phyloP scores from a whole-genome alignment of 2,329 filamentous ascomycete species.

The Fusarium liriodendri region DNA sequence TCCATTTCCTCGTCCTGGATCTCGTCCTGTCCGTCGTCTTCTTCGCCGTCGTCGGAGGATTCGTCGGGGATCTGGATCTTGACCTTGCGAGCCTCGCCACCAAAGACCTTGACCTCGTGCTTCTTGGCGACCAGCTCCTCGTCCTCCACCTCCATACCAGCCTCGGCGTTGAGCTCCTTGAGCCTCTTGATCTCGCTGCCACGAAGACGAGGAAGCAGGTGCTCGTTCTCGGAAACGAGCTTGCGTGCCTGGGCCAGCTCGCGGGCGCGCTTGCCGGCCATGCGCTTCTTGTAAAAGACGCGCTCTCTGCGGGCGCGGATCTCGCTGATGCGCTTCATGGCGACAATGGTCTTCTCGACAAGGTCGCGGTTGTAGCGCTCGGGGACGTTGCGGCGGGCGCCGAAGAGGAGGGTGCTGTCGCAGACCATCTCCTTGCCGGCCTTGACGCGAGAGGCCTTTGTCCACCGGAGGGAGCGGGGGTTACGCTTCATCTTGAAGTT shows the following conservation, averaged over 20 bases:
- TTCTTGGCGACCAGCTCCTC: not conserved
- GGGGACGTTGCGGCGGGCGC: slow-evolving; percentile 91
- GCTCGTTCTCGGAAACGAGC: slow-evolving; percentile 90
- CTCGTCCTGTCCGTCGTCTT: not conserved
- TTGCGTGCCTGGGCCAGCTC: slow-evolving; percentile 85
- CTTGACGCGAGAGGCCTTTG: slow-evolving; percentile 85
- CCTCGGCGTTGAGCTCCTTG: not conserved
- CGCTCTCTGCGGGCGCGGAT: slow-evolving; percentile 86
- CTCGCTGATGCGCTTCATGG: slow-evolving; percentile 91
- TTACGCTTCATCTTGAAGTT: slow-evolving; percentile 97
- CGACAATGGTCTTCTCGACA: slow-evolving; percentile 85
- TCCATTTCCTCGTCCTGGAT: not conserved
- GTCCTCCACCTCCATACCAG: not conserved
- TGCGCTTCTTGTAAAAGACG: slow-evolving; percentile 92
- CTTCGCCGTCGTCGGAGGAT: not conserved
- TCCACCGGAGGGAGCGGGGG: slow-evolving; percentile 96
- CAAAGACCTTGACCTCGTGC: not conserved
- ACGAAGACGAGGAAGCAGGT: slow-evolving; percentile 82
- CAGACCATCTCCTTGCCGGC: slow-evolving; percentile 91
- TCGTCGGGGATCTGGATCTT: not conserved
- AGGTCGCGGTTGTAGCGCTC: slow-evolving; percentile 96
- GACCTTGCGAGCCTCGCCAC: not conserved
- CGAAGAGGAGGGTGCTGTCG: slow-evolving; percentile 93
- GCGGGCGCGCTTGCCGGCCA: slow-evolving; percentile 89
- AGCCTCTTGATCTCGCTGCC: slow-evolving; percentile 63